Conservation (phyloP, 2,329 filamentous ascomycete genomes). For the Ascocoryne sarcoides region DNA sequence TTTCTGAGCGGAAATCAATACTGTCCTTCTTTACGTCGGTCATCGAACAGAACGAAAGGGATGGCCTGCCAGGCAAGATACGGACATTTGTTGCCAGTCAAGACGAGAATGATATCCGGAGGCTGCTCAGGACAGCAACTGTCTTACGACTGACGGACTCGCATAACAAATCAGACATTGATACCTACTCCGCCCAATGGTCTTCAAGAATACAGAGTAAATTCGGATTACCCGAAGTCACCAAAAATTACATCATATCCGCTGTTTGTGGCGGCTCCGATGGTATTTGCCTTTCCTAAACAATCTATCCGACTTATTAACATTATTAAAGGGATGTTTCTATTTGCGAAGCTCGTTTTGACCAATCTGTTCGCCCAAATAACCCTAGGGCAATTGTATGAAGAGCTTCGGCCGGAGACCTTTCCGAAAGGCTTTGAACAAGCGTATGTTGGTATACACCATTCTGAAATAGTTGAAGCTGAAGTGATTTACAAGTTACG, state of each 20-base stretch:
- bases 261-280: constrained; percentile 18
- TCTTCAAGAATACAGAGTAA: constrained; percentile 18
- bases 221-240: constrained; percentile 14
- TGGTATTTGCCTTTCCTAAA: constrained; percentile 21
- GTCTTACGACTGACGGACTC: constrained; percentile 19
- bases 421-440: constrained; percentile 13
- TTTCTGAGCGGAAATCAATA: constrained; percentile 27
- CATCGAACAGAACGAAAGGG: constrained; percentile 6
- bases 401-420: constrained; percentile 7
- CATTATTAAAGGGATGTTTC: constrained; percentile 26
- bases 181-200: constrained; percentile 19
- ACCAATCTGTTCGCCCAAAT: constrained; percentile 19
- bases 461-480: not conserved
- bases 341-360: constrained; percentile 26
- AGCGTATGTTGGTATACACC: constrained; percentile 7
- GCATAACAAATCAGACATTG: constrained; percentile 28
- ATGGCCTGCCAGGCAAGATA: constrained; percentile 10
- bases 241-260: constrained; percentile 12
- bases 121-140: constrained; percentile 19
- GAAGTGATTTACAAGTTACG: constrained; percentile 7
- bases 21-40: constrained; percentile 23
- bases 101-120: constrained; percentile 27
- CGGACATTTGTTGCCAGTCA: constrained; percentile 32
- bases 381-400: constrained; percentile 3
- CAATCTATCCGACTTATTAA: not conserved